phyloP scores from a whole-genome alignment of 306 rosid species.

The Begonia masoniana region DNA sequence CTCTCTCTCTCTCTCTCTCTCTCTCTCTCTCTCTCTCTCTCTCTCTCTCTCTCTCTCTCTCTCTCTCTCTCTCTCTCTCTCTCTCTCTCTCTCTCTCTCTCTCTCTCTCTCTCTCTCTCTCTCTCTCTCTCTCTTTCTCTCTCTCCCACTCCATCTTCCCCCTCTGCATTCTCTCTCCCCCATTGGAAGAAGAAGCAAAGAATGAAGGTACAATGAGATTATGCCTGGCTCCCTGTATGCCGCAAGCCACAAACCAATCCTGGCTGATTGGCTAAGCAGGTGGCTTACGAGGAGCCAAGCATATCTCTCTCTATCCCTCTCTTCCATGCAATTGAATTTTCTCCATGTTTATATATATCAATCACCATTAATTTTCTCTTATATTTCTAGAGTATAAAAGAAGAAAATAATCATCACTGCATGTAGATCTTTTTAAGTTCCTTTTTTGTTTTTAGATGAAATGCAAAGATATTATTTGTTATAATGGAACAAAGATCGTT shows the following conservation, averaged over 20 bases:
- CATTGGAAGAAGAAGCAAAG: background rate
- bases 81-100: background rate
- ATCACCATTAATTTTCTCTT: no score
- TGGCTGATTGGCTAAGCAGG: slow-evolving; percentile 15
- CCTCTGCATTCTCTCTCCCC: background rate
- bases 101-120: no score
- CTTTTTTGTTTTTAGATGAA: no score
- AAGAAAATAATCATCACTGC: no score
- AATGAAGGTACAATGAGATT: slow-evolving; percentile 2
- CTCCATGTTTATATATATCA: no score
- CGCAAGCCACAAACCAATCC: slow-evolving; percentile 22
- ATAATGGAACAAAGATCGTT: no score
- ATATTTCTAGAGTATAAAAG: no score
- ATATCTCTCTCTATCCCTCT: slow-evolving; percentile 7
- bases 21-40: background rate
- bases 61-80: background rate
- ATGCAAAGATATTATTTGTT: no score
- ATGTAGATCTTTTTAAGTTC: no score
- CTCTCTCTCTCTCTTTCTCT: no score
- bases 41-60: no score
- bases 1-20: no score
- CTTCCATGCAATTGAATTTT: background rate
- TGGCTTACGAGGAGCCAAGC: slow-evolving; percentile 35
- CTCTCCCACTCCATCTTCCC: background rate
- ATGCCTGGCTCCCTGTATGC: slow-evolving; percentile 40